These are phyloP conservation scores for Odontarrhena argentea DNA, from an alignment of 345 rosid species.

Conservation along the genomic window DNA sequence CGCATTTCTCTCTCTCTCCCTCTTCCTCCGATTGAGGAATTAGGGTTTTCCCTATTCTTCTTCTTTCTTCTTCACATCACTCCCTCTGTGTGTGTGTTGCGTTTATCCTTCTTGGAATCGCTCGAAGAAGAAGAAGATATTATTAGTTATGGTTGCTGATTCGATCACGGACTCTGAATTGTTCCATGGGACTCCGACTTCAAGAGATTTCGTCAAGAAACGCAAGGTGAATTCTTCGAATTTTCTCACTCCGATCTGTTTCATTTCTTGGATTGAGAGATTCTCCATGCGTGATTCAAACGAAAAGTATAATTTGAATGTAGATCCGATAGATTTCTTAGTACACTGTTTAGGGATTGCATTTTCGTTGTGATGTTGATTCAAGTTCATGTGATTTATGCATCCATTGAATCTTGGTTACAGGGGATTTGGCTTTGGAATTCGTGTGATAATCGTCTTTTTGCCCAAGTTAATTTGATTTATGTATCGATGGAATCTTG, in stretches of 20 bases:
- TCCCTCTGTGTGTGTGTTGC: neutral
- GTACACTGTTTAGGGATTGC: neutral
- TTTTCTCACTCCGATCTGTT: neutral
- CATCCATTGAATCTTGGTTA: slow-evolving; percentile 1
- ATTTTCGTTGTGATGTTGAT: neutral
- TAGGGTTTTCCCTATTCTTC: slow-evolving; percentile 50
- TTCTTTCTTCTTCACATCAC: slow-evolving; percentile 18
- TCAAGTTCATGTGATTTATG: neutral
- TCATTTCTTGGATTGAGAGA: neutral
- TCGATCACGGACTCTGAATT: slow-evolving; percentile 36
- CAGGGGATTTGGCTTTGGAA: slow-evolving; percentile 47
- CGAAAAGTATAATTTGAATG: slow-evolving; percentile 8
- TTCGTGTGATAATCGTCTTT: neutral
- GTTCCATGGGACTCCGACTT: slow-evolving; percentile 33
- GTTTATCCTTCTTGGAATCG: neutral
- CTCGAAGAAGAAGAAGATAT: neutral
- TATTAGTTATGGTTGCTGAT: slow-evolving; percentile 46
- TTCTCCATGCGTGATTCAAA: slow-evolving; percentile 12
- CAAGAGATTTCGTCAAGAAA: slow-evolving; percentile 41
- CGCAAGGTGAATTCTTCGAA: slow-evolving; percentile 35
- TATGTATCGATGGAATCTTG: neutral
- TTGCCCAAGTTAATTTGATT: neutral
- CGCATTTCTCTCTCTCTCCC: slow-evolving; percentile 37
- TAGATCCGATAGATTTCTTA: neutral
- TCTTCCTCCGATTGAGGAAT: slow-evolving; percentile 30